phyloP scores from a whole-genome alignment of 192 early-diverging fungal species.

The Jimgerdemannia lactiflua region DNA sequence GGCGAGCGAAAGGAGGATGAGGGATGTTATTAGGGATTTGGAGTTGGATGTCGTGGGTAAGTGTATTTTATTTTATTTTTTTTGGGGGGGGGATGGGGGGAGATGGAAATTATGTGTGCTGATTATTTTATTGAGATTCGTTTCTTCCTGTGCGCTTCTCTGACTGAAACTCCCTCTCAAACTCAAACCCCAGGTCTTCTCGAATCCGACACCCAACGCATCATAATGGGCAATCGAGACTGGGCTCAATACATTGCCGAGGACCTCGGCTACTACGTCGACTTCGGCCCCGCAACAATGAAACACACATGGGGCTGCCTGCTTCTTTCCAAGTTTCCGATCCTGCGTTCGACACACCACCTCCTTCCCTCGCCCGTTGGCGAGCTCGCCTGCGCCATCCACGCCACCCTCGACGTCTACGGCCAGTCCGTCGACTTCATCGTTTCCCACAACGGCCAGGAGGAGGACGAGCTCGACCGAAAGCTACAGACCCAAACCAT shows the following conservation, averaged over 20 bases:
- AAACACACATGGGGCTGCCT: slow-evolving; percentile 88
- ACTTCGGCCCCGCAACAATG: slow-evolving; percentile 78
- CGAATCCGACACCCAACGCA: slow-evolving; percentile 75
- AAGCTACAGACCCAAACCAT: slow-evolving; percentile 74
- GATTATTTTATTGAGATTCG: neutral
- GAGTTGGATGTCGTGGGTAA: slow-evolving; percentile 74
- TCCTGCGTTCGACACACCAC: slow-evolving; percentile 67
- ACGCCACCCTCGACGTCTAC: slow-evolving; percentile 82
- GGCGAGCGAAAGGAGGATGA: slow-evolving; percentile 71
- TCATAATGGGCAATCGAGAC: slow-evolving; percentile 86
- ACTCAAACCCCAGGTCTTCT: slow-evolving; percentile 43
- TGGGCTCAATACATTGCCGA: slow-evolving; percentile 76
- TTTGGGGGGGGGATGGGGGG: neutral
- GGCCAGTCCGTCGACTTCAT: slow-evolving; percentile 78
- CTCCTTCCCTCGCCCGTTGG: slow-evolving; percentile 78
- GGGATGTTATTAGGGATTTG: slow-evolving; percentile 71
- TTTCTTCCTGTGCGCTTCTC: neutral
- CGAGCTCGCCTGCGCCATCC: slow-evolving; percentile 82
- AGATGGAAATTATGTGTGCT: neutral
- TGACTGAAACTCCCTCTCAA: neutral
- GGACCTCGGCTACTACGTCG: slow-evolving; percentile 72
- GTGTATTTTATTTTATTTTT: slow-evolving; percentile 11
- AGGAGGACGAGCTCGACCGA: slow-evolving; percentile 74
- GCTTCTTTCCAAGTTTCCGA: slow-evolving; percentile 86
- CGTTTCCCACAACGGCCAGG: slow-evolving; percentile 81